Conservation (phyloP, 139 green algal genomes). For the Zygnema circumcarinatum region DNA sequence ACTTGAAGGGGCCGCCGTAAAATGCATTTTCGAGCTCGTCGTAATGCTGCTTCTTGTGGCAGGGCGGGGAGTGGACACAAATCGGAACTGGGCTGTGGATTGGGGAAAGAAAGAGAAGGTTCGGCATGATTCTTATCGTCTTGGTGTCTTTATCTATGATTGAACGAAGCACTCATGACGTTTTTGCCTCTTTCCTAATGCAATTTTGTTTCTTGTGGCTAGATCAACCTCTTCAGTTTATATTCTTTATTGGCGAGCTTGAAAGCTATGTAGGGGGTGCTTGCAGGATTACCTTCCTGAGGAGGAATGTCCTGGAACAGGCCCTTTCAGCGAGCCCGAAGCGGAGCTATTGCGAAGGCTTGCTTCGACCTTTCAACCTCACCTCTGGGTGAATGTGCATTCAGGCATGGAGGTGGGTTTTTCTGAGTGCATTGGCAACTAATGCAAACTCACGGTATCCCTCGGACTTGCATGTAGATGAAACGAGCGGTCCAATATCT, state of each 20-base stretch:
- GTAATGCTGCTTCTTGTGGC: too few relatives aligned
- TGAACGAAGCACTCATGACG: neutral
- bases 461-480: too few relatives aligned
- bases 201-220: neutral
- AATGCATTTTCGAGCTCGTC: too few relatives aligned
- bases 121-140: neutral
- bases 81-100: constrained; percentile 94
- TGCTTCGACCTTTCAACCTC: constrained; percentile 75
- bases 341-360: constrained; percentile 72
- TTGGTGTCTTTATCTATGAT: neutral
- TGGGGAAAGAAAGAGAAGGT: constrained; percentile 92
- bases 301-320: constrained; percentile 88
- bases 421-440: neutral
- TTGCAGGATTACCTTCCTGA: constrained; percentile 65
- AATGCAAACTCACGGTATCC: too few relatives aligned
- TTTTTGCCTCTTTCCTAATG: neutral
- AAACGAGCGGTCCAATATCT: too few relatives aligned
- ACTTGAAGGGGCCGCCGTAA: too few relatives aligned
- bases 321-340: constrained; percentile 88
- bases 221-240: neutral
- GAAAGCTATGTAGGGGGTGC: too few relatives aligned
- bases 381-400: constrained; percentile 95
- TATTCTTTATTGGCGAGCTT: neutral
- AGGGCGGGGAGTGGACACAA: constrained; percentile 92
- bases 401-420: constrained; percentile 89